Percentiles rank a stretch among this genome's conserved stretches.
phyloP scores from a whole-genome alignment of 176 grass and related monocot species.

The Triticum dicoccoides region DNA sequence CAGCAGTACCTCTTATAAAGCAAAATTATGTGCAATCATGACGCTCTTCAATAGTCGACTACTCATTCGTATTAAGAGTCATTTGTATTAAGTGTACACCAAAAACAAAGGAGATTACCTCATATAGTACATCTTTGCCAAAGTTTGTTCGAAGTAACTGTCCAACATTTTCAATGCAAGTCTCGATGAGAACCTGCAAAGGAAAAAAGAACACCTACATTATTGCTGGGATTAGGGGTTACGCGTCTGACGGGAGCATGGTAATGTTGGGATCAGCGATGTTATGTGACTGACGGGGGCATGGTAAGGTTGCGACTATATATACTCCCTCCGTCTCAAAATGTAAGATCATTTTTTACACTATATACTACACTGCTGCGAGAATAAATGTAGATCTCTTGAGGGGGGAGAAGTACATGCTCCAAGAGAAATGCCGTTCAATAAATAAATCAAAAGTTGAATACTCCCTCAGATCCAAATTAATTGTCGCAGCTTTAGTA shows the following conservation, averaged over 20 bases:
- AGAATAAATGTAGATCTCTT: constrained; percentile 1
- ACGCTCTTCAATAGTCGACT: background rate
- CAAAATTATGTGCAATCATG: background rate
- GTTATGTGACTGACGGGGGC: background rate
- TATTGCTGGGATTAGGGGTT: background rate
- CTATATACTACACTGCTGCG: background rate
- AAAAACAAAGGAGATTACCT: constrained; percentile 46
- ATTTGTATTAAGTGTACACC: background rate
- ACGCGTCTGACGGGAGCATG: too few relatives aligned
- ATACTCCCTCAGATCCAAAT: background rate
- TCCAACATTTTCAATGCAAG: constrained; percentile 63
- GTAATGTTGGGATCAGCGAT: background rate
- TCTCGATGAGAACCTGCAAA: constrained; percentile 64
- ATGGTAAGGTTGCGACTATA: background rate
- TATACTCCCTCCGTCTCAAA: background rate
- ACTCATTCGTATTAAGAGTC: background rate
- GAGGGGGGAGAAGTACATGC: background rate
- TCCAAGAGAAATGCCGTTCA: background rate
- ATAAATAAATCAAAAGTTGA: background rate
- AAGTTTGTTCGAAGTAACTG: constrained; percentile 81
- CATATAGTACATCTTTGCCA: constrained; percentile 78
- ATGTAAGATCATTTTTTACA: background rate
- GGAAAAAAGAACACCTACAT: background rate
- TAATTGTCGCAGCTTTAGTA: too few relatives aligned
- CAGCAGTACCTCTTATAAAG: background rate